These are phyloP conservation scores for Fusarium drepaniforme DNA, from an alignment of 2,329 filamentous ascomycete species.

Conservation along the genomic window DNA sequence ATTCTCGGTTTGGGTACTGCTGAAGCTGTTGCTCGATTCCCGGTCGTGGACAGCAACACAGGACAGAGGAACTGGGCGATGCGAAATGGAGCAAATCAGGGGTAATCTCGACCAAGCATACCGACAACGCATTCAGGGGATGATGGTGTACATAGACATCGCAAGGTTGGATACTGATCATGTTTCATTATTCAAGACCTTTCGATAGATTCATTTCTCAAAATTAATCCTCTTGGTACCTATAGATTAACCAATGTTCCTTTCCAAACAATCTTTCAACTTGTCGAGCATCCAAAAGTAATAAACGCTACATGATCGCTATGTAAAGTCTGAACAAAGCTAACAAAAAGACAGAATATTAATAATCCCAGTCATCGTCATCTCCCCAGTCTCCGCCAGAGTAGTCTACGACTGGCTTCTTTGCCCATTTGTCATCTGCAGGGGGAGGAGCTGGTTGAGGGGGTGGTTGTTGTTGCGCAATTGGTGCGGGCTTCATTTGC, in stretches of 20 bases:
- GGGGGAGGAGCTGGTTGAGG: not conserved
- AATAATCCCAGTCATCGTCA: conserved; percentile 45
- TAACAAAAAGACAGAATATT: conserved; percentile 4
- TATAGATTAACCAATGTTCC: not conserved
- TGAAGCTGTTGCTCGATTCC: not conserved
- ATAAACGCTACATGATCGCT: conserved; percentile 23
- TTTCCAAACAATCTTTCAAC: conserved; percentile 17
- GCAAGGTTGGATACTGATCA: not conserved
- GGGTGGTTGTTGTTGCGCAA: not conserved
- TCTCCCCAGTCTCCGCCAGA: conserved; percentile 44
- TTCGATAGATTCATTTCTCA: not conserved
- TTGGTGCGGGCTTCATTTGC: conserved; percentile 1
- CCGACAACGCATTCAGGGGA: not conserved
- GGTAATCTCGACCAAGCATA: not conserved
- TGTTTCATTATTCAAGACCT: not conserved
- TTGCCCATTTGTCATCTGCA: conserved; percentile 41
- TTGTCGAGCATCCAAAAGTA: conserved; percentile 12
- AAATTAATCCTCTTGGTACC: not conserved
- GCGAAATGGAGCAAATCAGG: not conserved
- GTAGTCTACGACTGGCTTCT: conserved; percentile 40
- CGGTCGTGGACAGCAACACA: not conserved
- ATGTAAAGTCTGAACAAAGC: conserved; percentile 9
- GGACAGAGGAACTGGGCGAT: not conserved
- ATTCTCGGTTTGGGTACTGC: not conserved
- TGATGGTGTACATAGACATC: not conserved